Conservation (phyloP, 371 early-diverging fungal genomes). For the Saksenaea oblongispora region DNA sequence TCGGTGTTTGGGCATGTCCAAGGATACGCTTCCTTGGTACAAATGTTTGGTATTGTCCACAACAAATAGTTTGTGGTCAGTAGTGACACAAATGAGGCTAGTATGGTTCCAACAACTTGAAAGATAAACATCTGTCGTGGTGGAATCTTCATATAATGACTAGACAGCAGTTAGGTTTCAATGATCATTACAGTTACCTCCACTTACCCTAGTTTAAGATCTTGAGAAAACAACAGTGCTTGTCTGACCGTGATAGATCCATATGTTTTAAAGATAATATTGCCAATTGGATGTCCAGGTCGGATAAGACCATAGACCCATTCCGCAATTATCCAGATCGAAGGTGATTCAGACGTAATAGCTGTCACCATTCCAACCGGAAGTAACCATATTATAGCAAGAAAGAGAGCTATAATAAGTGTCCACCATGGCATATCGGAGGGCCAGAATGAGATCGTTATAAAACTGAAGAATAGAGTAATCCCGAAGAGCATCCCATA, state of each 20-base stretch:
- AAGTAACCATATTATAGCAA: slow-evolving; percentile 66
- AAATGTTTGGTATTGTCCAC: slow-evolving; percentile 53
- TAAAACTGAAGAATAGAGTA: slow-evolving; percentile 34
- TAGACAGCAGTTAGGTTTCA: background rate
- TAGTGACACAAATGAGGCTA: slow-evolving; percentile 59
- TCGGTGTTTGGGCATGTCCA: slow-evolving; percentile 52
- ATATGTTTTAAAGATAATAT: slow-evolving; percentile 64
- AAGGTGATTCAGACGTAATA: slow-evolving; percentile 41
- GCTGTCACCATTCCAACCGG: slow-evolving; percentile 66
- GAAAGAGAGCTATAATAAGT: slow-evolving; percentile 57
- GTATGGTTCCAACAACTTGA: slow-evolving; percentile 60
- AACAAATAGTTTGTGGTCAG: slow-evolving; percentile 62
- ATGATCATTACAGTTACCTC: background rate
- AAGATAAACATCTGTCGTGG: slow-evolving; percentile 64
- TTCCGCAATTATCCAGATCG: slow-evolving; percentile 45
- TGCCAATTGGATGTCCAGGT: slow-evolving; percentile 61
- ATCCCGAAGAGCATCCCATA: slow-evolving; percentile 53
- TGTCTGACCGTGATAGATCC: slow-evolving; percentile 59
- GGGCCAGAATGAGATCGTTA: slow-evolving; percentile 50
- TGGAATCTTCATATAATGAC: slow-evolving; percentile 70
- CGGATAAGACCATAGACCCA: slow-evolving; percentile 49
- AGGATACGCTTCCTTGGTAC: slow-evolving; percentile 48
- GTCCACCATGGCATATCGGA: slow-evolving; percentile 67
- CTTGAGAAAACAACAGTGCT: slow-evolving; percentile 57
- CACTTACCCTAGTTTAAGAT: slow-evolving; percentile 50